Evolutionary conservation across 305 asterid species (phyloP).

Genomic region (Fraxinus floribunda): DNA sequence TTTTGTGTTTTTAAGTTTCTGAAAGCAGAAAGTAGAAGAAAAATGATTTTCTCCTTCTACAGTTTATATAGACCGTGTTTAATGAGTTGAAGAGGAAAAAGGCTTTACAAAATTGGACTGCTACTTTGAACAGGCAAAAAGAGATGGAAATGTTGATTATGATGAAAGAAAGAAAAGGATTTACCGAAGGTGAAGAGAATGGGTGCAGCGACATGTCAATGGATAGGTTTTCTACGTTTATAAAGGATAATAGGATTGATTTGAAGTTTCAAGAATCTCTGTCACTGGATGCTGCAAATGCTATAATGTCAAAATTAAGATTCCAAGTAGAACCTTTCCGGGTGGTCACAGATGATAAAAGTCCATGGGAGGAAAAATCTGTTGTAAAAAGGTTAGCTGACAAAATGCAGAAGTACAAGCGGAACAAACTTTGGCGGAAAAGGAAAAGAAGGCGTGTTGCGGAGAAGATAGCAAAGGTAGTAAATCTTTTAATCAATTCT

Average conservation of each 20-base stretch:
- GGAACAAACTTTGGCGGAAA: slow-evolving; percentile 85
- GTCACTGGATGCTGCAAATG: slow-evolving; percentile 61
- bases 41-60: background rate
- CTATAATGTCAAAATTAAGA: slow-evolving; percentile 55
- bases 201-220: slow-evolving; percentile 28
- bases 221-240: slow-evolving; percentile 38
- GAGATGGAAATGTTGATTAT: slow-evolving; percentile 62
- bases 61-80: background rate
- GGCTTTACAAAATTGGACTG: background rate
- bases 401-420: slow-evolving; percentile 65
- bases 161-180: slow-evolving; percentile 47
- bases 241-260: slow-evolving; percentile 44
- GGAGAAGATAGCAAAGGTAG: slow-evolving; percentile 63
- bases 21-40: background rate
- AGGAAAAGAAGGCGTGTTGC: slow-evolving; percentile 73
- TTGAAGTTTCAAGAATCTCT: slow-evolving; percentile 49
- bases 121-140: slow-evolving; percentile 50
- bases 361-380: slow-evolving; percentile 91
- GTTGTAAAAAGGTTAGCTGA: slow-evolving; percentile 61
- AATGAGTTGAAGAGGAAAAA: background rate
- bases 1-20: background rate
- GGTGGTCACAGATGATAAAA: slow-evolving; percentile 60
- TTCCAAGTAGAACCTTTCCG: slow-evolving; percentile 82
- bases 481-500: background rate
- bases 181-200: slow-evolving; percentile 31